phyloP scores from a whole-genome alignment of 768 basidiomycete genomes.

The Tylopilus intermedius region DNA sequence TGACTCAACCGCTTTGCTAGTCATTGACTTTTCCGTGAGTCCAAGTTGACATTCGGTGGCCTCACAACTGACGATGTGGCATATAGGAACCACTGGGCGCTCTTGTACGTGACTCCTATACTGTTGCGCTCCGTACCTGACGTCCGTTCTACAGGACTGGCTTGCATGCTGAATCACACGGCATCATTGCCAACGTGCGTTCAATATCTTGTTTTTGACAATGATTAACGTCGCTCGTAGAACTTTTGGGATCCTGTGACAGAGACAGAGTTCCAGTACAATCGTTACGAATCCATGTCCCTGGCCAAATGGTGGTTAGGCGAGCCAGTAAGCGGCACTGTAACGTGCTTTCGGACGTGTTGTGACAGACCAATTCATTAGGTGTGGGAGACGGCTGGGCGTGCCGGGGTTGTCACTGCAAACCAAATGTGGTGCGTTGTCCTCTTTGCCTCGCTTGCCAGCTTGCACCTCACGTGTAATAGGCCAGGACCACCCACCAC shows the following conservation, averaged over 20 bases:
- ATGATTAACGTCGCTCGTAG: constrained; percentile 33
- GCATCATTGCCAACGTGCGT: constrained; percentile 82
- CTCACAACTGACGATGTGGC: constrained; percentile 1
- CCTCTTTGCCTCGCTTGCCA: not conserved
- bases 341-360: too few relatives aligned
- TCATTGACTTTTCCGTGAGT: constrained; percentile 88
- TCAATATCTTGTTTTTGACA: not conserved
- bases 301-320: constrained; percentile 81
- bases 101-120: constrained; percentile 51
- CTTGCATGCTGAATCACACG: constrained; percentile 83
- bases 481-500: constrained; percentile 86
- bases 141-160: constrained; percentile 64
- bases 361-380: constrained; percentile 23
- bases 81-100: constrained; percentile 79
- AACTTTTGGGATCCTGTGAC: constrained; percentile 81
- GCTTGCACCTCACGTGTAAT: not conserved
- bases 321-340: constrained; percentile 64
- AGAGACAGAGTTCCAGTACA: constrained; percentile 67
- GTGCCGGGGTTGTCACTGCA: constrained; percentile 68
- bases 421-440: constrained; percentile 85
- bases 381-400: constrained; percentile 89
- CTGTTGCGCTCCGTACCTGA: not conserved
- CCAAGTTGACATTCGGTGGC: not conserved
- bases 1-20: constrained; percentile 33
- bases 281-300: constrained; percentile 55